phyloP scores from a whole-genome alignment of 805 yeast species.

The Candida vaughaniae region DNA sequence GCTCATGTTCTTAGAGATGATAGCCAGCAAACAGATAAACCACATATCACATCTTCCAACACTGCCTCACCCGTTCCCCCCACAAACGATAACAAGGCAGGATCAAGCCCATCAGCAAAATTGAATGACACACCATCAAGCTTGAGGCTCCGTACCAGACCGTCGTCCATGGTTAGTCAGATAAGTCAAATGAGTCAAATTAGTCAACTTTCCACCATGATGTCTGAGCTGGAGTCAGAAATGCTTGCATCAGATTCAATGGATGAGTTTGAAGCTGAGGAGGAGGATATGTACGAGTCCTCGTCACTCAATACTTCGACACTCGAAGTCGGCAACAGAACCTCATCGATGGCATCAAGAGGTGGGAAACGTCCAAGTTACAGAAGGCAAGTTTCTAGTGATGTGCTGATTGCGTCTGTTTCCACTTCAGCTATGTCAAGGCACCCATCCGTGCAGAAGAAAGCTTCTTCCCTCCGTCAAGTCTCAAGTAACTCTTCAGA shows the following conservation, averaged over 20 bases:
- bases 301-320: constrained; percentile 34
- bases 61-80: not conserved
- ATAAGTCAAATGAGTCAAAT: constrained; percentile 38
- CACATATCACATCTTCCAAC: not conserved
- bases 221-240: constrained; percentile 43
- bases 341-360: not conserved
- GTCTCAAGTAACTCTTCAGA: constrained; percentile 40
- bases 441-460: constrained; percentile 17
- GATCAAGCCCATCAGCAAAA: not conserved
- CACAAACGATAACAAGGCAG: not conserved
- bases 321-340: constrained; percentile 8
- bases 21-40: not conserved
- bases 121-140: not conserved
- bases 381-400: constrained; percentile 33
- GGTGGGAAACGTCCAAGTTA: constrained; percentile 28
- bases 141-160: constrained; percentile 18
- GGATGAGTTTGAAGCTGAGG: constrained; percentile 28
- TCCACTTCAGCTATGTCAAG: constrained; percentile 23
- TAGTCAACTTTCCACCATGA: constrained; percentile 41
- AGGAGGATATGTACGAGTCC: constrained; percentile 37
- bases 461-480: constrained; percentile 27
- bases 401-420: constrained; percentile 32
- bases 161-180: constrained; percentile 42
- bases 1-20: not conserved
- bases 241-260: constrained; percentile 37